These are phyloP conservation scores for Chaetomiaceae sp. DNA, from an alignment of 2,329 filamentous ascomycete genomes.

Conservation along the genomic window DNA sequence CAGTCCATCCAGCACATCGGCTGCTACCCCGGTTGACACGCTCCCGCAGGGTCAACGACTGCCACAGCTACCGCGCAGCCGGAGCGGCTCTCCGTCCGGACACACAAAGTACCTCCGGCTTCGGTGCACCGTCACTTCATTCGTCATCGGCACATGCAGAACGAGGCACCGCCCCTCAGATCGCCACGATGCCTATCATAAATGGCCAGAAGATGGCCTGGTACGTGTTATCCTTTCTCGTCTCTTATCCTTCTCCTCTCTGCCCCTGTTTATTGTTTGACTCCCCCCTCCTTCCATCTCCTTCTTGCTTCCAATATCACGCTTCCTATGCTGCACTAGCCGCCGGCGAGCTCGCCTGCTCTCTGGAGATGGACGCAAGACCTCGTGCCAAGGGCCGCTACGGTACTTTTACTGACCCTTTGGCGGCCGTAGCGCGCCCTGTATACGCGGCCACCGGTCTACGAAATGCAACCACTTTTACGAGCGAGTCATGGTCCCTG, in stretches of 20 bases:
- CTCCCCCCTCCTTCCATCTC: not conserved
- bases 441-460: constrained; percentile 70
- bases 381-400: not conserved
- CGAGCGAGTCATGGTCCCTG: constrained; percentile 64
- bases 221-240: constrained; percentile 42
- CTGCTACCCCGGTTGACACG: constrained; percentile 6
- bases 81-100: not conserved
- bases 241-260: not conserved
- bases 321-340: not conserved
- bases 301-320: not conserved
- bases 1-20: not conserved
- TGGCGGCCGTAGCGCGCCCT: constrained; percentile 54
- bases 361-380: not conserved
- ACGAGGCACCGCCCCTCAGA: not conserved
- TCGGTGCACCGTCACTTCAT: not conserved
- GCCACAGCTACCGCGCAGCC: not conserved
- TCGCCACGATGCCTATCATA: constrained; percentile 57
- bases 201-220: constrained; percentile 70
- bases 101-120: not conserved
- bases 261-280: not conserved
- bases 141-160: constrained; percentile 7
- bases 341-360: too few relatives aligned
- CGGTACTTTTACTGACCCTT: constrained; percentile 16
- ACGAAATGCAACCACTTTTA: constrained; percentile 67
- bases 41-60: not conserved